Conservation (phyloP, 805 yeast species). For the Kazachstania kunashirensis region DNA sequence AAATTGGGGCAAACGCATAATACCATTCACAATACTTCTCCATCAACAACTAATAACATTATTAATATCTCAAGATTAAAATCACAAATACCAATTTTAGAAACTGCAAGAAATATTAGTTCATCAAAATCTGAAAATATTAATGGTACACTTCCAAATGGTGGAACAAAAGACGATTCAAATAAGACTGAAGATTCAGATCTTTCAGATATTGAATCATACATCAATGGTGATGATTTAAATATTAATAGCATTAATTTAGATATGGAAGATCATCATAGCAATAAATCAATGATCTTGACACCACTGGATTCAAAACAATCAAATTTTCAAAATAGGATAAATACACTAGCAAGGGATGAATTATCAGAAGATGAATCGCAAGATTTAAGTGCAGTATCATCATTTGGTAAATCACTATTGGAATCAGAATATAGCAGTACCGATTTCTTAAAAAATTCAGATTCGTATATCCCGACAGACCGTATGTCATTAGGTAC, state of each 20-base stretch:
- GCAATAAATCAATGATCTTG: constrained; percentile 4
- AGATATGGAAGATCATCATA: constrained; percentile 10
- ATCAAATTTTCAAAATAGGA: constrained; percentile 1
- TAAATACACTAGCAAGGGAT: constrained; percentile 4
- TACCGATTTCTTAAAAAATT: constrained; percentile 12
- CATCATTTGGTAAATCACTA: constrained; percentile 30
- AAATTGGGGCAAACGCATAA: not conserved
- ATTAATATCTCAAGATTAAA: constrained; percentile 12
- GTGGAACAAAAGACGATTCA: constrained; percentile 3
- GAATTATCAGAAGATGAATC: constrained; percentile 5
- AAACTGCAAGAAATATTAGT: constrained; percentile 4
- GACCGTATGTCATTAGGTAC: constrained; percentile 14
- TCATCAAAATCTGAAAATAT: constrained; percentile 6
- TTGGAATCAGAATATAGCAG: constrained; percentile 27
- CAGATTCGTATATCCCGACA: constrained; percentile 8
- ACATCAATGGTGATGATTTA: constrained; percentile 26
- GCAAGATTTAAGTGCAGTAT: constrained; percentile 12
- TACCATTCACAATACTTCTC: not conserved
- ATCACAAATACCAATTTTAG: constrained; percentile 9
- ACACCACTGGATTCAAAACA: constrained; percentile 3
- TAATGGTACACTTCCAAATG: not conserved
- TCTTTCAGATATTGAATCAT: constrained; percentile 26
- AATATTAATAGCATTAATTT: constrained; percentile 16
- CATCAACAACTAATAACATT: constrained; percentile 1
- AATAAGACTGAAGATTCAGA: constrained; percentile 7